A percentile compares a stretch with the other conserved stretches of the same genome.
These are phyloP conservation scores for Coemansia sp. DNA, from an alignment of 192 early-diverging fungal genomes.

Conservation along the genomic window DNA sequence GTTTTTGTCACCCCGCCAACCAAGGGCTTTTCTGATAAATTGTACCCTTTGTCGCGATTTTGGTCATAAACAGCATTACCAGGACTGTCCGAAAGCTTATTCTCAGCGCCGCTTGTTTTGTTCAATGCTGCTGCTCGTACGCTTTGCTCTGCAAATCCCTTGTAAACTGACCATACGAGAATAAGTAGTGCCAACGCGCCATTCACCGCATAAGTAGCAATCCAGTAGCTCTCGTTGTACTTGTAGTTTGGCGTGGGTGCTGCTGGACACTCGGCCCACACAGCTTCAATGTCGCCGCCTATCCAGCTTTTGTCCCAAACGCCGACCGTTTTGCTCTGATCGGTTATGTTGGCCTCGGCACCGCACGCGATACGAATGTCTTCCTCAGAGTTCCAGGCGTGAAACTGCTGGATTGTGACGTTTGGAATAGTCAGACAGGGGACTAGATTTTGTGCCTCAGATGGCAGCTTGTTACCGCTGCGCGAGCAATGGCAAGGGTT, in stretches of 20 bases:
- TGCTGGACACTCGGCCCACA: not conserved
- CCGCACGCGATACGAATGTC: not conserved
- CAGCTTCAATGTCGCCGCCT: not conserved
- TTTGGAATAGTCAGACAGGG: not conserved
- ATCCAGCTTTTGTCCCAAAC: not conserved
- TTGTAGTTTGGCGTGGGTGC: not conserved
- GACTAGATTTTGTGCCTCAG: not conserved
- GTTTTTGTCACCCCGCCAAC: not conserved
- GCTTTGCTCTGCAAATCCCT: not conserved
- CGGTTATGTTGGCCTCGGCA: not conserved
- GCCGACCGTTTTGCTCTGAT: not conserved
- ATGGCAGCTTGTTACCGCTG: not conserved
- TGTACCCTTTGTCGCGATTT: no score
- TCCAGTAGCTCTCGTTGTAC: not conserved
- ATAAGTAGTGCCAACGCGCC: not conserved
- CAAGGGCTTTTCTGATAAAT: conserved; percentile 11
- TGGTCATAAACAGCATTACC: no score
- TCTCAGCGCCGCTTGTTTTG: not conserved
- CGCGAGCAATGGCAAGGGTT: not conserved
- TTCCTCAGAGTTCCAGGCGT: not conserved
- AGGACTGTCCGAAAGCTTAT: not conserved
- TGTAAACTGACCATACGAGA: not conserved
- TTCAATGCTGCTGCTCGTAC: not conserved
- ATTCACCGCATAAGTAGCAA: not conserved
- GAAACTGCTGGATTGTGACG: not conserved